These are phyloP conservation scores for Grifola frondosa DNA, from an alignment of 1,284 basidiomycete genomes.

Conservation along the genomic window DNA sequence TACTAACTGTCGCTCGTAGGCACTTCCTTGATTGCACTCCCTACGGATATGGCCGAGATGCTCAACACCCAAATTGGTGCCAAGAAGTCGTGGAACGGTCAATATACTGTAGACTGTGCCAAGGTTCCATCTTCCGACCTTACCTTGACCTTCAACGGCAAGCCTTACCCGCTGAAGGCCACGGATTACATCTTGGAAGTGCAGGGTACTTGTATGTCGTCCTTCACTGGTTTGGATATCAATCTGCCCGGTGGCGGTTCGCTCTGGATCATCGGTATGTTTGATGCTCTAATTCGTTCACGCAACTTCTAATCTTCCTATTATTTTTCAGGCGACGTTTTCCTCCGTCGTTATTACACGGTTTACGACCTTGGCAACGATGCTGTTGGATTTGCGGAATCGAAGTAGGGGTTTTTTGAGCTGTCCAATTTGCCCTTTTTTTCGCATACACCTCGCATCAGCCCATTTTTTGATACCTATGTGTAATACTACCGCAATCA, in stretches of 20 bases:
- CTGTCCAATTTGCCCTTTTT: background rate
- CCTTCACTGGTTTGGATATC: constrained; percentile 93
- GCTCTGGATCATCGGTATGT: constrained; percentile 91
- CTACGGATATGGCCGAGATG: constrained; percentile 96
- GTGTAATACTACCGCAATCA: no score
- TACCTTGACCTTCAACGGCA: constrained; percentile 81
- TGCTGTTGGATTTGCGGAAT: constrained; percentile 88
- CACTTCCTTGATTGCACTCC: constrained; percentile 88
- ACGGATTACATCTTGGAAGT: constrained; percentile 89
- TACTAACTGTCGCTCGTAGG: constrained; percentile 42
- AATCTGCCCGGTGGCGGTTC: constrained; percentile 85
- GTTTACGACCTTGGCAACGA: constrained; percentile 88
- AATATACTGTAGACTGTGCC: constrained; percentile 90
- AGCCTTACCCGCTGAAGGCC: constrained; percentile 78
- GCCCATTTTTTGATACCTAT: no score
- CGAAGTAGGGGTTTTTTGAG: constrained; percentile 16
- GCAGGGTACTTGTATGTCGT: constrained; percentile 90
- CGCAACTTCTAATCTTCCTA: constrained; percentile 1
- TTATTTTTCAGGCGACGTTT: constrained; percentile 65
- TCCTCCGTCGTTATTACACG: constrained; percentile 89
- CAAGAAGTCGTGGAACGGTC: constrained; percentile 90
- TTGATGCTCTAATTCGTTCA: background rate
- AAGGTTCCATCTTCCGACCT: constrained; percentile 85
- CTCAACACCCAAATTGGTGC: constrained; percentile 96
- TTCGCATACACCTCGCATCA: no score